phyloP scores from a whole-genome alignment of 2,329 filamentous ascomycete species.

The Ophiocordyceps australis region DNA sequence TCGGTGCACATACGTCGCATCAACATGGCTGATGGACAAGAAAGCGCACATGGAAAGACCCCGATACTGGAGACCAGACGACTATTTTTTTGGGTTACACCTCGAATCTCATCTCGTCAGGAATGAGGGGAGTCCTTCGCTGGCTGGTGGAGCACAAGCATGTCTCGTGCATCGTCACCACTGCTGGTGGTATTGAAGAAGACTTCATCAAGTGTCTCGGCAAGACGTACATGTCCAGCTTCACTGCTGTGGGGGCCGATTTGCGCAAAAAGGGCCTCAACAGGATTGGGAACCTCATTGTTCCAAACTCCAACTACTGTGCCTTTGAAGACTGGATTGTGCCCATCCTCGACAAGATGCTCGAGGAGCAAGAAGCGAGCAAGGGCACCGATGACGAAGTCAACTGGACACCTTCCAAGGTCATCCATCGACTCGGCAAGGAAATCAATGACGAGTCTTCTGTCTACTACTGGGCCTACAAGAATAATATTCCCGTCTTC shows the following conservation, averaged over 20 bases:
- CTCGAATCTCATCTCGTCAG: conserved; percentile 92
- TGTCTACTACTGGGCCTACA: conserved; percentile 95
- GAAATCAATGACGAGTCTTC: conserved; percentile 88
- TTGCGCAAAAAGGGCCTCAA: conserved; percentile 80
- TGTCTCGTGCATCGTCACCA: conserved; percentile 85
- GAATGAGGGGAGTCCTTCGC: conserved; percentile 75
- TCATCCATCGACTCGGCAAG: conserved; percentile 76
- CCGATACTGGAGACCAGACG: conserved; percentile 59
- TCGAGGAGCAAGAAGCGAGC: conserved; percentile 77
- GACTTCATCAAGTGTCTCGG: conserved; percentile 97
- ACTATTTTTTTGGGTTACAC: conserved; percentile 98
- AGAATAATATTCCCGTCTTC: conserved; percentile 93
- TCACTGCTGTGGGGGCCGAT: conserved; percentile 56
- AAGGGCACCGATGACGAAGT: conserved; percentile 51
- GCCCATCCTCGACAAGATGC: conserved; percentile 85
- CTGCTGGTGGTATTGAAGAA: conserved; percentile 88
- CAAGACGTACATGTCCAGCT: conserved; percentile 81
- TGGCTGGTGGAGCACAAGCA: conserved; percentile 89
- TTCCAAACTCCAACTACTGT: conserved; percentile 92
- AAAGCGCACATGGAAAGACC: conserved; percentile 60
- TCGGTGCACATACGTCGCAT: too few relatives aligned
- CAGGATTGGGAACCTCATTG: conserved; percentile 86
- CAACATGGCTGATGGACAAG: too few relatives aligned
- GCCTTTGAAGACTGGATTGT: conserved; percentile 96
- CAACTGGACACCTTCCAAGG: conserved; percentile 84